Percentiles rank a stretch among this genome's conserved stretches.
Evolutionary conservation across 78 protist genomes (phyloP).

Genomic region (Dictyostelium firmibasis): DNA sequence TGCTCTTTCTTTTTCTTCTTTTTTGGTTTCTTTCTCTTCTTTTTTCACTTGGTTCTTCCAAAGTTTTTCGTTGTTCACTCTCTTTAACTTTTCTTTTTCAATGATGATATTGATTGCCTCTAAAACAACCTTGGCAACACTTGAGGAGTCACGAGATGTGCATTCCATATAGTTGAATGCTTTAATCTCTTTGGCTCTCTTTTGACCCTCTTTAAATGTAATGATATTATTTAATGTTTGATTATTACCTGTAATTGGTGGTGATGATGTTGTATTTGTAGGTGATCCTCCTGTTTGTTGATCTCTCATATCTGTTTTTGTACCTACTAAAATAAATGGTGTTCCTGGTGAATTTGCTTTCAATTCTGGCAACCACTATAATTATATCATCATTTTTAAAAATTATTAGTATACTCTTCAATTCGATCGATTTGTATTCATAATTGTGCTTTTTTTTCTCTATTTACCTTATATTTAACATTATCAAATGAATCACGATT

Average conservation of each 20-base stretch:
- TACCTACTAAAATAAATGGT: constrained; percentile 82
- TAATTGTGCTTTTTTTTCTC: too few species aligned
- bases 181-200: constrained; percentile 82
- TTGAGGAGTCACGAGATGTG: constrained; percentile 67
- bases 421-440: too few species aligned
- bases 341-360: constrained; percentile 76
- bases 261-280: constrained; percentile 11
- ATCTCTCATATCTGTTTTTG: constrained; percentile 84
- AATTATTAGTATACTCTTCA: too few species aligned
- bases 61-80: constrained; percentile 54
- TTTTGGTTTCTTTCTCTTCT: constrained; percentile 64
- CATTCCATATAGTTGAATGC: constrained; percentile 83
- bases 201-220: constrained; percentile 77
- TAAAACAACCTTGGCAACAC: constrained; percentile 77
- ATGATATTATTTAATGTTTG: constrained; percentile 7
- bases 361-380: constrained; percentile 80
- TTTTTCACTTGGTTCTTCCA: constrained; percentile 70
- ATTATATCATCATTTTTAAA: not conserved
- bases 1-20: constrained; percentile 40
- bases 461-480: constrained; percentile 67
- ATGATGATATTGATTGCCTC: constrained; percentile 79
- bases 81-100: constrained; percentile 71
- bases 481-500: constrained; percentile 86
- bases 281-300: not conserved
- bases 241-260: constrained; percentile 35